Evolutionary conservation across 1,284 basidiomycete species (phyloP).

Genomic region (Apiotrichum brassicae): DNA sequence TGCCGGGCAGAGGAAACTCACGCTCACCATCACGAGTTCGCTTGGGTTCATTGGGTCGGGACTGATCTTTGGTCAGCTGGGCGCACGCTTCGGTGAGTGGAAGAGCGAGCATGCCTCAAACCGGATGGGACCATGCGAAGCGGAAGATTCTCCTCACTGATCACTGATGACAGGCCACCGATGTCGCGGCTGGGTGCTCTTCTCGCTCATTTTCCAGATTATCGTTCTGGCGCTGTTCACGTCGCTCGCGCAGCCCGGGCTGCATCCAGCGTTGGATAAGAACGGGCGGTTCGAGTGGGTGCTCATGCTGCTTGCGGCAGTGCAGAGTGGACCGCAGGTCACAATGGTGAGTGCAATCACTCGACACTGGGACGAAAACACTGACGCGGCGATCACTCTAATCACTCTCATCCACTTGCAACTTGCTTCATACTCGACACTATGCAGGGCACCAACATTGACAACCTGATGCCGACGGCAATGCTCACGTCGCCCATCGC

Average conservation of each 20-base stretch:
- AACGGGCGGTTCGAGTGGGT: slow-evolving; percentile 16
- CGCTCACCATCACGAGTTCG: slow-evolving; percentile 11
- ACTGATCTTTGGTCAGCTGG: slow-evolving; percentile 26
- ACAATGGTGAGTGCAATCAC: slow-evolving; percentile 17
- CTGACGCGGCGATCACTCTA: background rate
- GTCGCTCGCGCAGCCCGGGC: slow-evolving; percentile 7
- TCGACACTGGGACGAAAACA: background rate
- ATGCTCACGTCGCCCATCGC: slow-evolving; percentile 29
- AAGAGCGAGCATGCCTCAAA: no score
- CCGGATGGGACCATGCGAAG: no score
- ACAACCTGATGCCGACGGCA: slow-evolving; percentile 23
- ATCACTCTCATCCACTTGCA: no score
- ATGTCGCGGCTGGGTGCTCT: slow-evolving; percentile 16
- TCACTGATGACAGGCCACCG: slow-evolving; percentile 13
- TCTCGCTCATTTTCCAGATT: slow-evolving; percentile 13
- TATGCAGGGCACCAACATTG: slow-evolving; percentile 23
- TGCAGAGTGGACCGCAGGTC: slow-evolving; percentile 26
- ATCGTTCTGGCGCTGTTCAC: slow-evolving; percentile 12
- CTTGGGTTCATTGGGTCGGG: slow-evolving; percentile 19
- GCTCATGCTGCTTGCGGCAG: slow-evolving; percentile 15
- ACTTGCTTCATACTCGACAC: no score
- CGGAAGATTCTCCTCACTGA: no score
- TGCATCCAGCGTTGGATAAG: background rate
- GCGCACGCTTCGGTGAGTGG: slow-evolving; percentile 21
- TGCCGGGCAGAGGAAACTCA: slow-evolving; percentile 8